Percentiles rank a stretch among this genome's conserved stretches.
These are phyloP conservation scores for Neonectria faginata DNA, from an alignment of 2,329 filamentous ascomycete species.

Conservation along the genomic window DNA sequence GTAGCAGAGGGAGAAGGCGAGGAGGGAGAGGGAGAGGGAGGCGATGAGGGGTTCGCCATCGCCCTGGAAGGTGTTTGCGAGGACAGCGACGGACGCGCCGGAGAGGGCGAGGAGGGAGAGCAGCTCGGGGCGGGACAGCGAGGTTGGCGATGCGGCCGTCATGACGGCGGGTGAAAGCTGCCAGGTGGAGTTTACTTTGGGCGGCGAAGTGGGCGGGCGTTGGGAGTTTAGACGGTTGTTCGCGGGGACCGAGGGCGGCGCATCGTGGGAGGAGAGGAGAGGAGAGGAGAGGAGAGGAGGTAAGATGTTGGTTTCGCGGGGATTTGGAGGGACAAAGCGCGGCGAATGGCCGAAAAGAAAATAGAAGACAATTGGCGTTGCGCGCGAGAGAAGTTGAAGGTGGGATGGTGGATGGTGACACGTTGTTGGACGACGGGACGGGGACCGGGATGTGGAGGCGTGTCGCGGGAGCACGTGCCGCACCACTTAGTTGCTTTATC, in stretches of 20 bases:
- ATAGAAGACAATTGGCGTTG: conserved; percentile 2
- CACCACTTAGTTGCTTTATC: background rate
- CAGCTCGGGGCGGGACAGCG: conserved; percentile 66
- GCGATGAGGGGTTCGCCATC: conserved; percentile 92
- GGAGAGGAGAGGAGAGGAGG: background rate
- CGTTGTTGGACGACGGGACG: conserved; percentile 18
- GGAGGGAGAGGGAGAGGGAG: conserved; percentile 84
- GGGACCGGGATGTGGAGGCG: conserved; percentile 21
- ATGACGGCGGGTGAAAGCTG: conserved; percentile 39
- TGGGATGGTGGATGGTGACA: conserved; percentile 25
- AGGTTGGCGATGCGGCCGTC: conserved; percentile 46
- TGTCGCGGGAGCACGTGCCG: conserved; percentile 43
- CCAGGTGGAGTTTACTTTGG: background rate
- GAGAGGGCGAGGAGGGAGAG: conserved; percentile 71
- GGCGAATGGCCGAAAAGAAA: background rate
- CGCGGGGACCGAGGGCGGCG: background rate
- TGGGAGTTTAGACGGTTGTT: conserved; percentile 8
- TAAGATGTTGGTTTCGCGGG: background rate
- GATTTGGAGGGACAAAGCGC: conserved; percentile 5
- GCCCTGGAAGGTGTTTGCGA: conserved; percentile 83
- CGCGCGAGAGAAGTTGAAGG: conserved; percentile 10
- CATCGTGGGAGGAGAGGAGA: background rate
- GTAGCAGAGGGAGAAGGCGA: conserved; percentile 86
- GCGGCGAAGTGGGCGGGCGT: background rate
- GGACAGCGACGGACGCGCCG: conserved; percentile 76